Evolutionary conservation across 1,139 yeast genomes (phyloP), one percentile per base, ranked within the genome.

Genomic region (Blastobotrys buckinghamii): DNA sequence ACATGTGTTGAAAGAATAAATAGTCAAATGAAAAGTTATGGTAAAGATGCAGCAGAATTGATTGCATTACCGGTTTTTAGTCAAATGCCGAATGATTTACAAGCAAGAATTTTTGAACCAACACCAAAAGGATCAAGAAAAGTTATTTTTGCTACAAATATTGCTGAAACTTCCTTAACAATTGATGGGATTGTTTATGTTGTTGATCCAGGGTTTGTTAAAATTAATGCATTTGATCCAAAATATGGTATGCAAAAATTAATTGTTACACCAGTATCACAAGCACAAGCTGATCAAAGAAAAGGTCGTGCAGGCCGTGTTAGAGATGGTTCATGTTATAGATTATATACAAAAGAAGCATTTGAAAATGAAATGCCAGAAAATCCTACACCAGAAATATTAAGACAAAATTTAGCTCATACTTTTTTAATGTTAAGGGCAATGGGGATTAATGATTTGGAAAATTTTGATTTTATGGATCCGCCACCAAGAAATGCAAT

Each of bases 371-470:
- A 94, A 62, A 88, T 92, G 96, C 67, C 82, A 17, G 82, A 92
- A 1, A 84, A 82, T 54, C 78, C 96, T 0, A 75, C 86, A 2
- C 98, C 99, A 0, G 98, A 92, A 62, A 92, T 92, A 49, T 96
- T 89, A 65, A 73, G 99, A 53, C 95, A 86, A 61, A 92, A 94
- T 63, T 68, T 92, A 52, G 78, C 96, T 3, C 79, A 84, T 61
- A 89, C 97, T 0, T 82, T 90, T 44, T 71, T 92, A 56, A 82
- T 90, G 86, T 73, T 92, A 53, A 92, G 92, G 63, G 96, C 97
- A 0, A 89, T 92, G 94, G 97, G 97, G 0, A 87, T 92, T 47
- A 77, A 85, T 51, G 94, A 90, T 63, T 67, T 90, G 44, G 57
- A 87, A 34, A 73, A 77, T 51, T 90, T 90, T 67, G 96, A 87